Evolutionary conservation across 495 filamentous ascomycete species (phyloP).

Genomic region (Xylaria sp.): DNA sequence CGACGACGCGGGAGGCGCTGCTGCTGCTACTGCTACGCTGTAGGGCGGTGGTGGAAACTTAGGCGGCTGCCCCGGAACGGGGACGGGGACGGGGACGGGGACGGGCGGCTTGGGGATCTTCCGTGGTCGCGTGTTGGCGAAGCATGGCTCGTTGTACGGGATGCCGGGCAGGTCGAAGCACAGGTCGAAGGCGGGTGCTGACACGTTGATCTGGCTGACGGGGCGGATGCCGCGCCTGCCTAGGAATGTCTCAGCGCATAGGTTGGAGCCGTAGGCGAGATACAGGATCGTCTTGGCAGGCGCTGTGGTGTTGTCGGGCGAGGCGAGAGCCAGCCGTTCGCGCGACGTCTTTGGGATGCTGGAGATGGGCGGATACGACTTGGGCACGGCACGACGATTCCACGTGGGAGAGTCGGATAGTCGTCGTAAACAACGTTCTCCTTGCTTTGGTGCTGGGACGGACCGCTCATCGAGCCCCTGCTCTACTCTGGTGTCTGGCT

Average conservation of each 20-base stretch:
- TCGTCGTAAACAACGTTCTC: constrained; percentile 25
- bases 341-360: constrained; percentile 37
- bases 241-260: constrained; percentile 76
- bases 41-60: constrained; percentile 39
- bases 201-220: constrained; percentile 76
- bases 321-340: constrained; percentile 38
- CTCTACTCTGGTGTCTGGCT: constrained; percentile 26
- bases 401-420: constrained; percentile 28
- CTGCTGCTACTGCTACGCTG: constrained; percentile 51
- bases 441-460: constrained; percentile 25
- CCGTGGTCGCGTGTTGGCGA: constrained; percentile 77
- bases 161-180: constrained; percentile 87
- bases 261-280: constrained; percentile 94
- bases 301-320: constrained; percentile 27
- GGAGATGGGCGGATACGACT: constrained; percentile 28
- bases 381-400: constrained; percentile 1
- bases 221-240: constrained; percentile 79
- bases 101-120: constrained; percentile 49
- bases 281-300: constrained; percentile 71
- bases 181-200: constrained; percentile 75
- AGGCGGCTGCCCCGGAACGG: constrained; percentile 34
- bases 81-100: too few species aligned
- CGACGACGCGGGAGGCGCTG: neutral
- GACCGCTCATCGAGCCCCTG: constrained; percentile 20
- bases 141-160: constrained; percentile 89